phyloP scores from a whole-genome alignment of 148 eudicot genomes.

The Rhododendron williamsianum region DNA sequence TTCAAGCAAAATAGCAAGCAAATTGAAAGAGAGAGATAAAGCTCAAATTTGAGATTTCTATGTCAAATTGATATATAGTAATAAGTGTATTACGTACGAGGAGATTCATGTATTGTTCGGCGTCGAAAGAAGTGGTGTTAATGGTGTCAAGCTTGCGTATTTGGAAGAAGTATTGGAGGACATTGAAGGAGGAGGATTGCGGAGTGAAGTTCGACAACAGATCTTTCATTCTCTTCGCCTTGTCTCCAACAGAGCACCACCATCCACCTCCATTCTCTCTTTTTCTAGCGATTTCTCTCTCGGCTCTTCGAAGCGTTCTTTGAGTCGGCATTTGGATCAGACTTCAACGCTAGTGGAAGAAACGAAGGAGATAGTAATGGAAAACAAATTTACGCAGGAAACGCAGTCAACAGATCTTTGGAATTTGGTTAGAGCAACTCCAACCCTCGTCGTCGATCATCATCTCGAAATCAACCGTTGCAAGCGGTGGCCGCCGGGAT shows the following conservation, averaged over 20 bases:
- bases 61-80: background rate
- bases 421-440: too few species aligned
- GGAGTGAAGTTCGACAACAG: conserved; percentile 87
- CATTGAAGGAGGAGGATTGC: conserved; percentile 41
- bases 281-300: background rate
- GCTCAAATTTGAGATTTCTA: background rate
- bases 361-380: background rate
- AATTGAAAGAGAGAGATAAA: background rate
- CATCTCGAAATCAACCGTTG: conserved; percentile 31
- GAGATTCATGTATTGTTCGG: conserved; percentile 88
- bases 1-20: background rate
- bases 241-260: conserved; percentile 65
- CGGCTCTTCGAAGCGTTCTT: background rate
- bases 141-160: conserved; percentile 81
- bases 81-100: conserved; percentile 38
- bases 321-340: too few species aligned
- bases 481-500: conserved; percentile 56
- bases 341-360: background rate
- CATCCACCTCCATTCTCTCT: conserved; percentile 38
- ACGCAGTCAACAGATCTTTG: background rate
- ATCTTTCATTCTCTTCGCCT: conserved; percentile 96
- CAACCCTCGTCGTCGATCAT: conserved; percentile 9
- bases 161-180: conserved; percentile 46
- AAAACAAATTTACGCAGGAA: background rate
- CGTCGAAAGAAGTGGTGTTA: conserved; percentile 78